Evolutionary conservation across 805 yeast species (phyloP), one percentile per base, ranked within the genome.

Genomic region (Candida dajiaensis): DNA sequence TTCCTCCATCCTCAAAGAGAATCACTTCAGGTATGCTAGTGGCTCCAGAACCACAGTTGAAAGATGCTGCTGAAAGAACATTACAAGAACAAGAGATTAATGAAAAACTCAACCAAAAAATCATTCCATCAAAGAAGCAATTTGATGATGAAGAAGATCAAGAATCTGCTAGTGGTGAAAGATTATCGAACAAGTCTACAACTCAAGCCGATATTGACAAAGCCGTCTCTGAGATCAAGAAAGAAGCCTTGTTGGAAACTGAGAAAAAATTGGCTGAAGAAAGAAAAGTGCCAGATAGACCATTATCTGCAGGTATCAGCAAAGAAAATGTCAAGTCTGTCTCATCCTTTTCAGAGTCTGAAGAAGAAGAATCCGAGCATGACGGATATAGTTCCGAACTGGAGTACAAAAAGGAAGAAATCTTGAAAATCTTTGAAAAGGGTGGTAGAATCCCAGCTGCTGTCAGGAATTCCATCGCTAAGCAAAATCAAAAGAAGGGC

Each of bases 11-110:
- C 1, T 54, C 63, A 9, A 59, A 67, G 42, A 64, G 75, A 56
- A 69, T 70, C 41, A 67, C 72, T 2, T 69, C 74, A 2, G 75
- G 75, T 13, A 70, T 68, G 70, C 55, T 71, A 20, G 57, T 69
- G 13, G 69, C 67, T 21, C 76, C 76, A 2, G 74, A 70, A 50
- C 74, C 74, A 19, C 68, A 63, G 51, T 56, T 70, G 44, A 61
- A 67, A 19, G 74, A 69, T 46, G 64, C 69, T 11, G 72, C 67
- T 47, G 68, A 63, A 38, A 64, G 63, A 38, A 56, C 70, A 16
- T 56, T 61, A 21, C 70, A 69, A 43, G 73, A 72, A 13, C 72
- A 50, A 59, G 72, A 58, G 45, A 56, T 53, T 40, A 56, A 54
- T 47, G 64, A 62, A 36, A 56, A 53, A 33, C 38, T 55, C 6